Evolutionary conservation across 441 rosid species (phyloP).

Genomic region (Lepidium campestre): DNA sequence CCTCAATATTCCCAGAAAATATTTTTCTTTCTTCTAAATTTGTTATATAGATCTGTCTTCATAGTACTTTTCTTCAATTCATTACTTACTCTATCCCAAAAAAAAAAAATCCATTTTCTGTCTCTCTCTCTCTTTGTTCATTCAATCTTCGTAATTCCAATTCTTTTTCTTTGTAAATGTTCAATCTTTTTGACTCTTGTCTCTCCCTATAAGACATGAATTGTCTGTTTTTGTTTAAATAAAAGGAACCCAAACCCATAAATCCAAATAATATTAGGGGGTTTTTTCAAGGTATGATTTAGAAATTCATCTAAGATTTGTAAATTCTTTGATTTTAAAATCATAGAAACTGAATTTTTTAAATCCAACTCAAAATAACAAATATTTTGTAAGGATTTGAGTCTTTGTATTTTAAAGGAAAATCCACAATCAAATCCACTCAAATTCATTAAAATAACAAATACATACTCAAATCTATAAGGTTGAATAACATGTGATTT

Average conservation of each 20-base stretch:
- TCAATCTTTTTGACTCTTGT: neutral
- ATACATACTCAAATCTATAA: no score
- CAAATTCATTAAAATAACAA: no score
- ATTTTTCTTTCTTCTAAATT: neutral
- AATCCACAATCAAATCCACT: no score
- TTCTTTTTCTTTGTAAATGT: neutral
- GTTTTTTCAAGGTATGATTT: no score
- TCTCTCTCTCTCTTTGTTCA: neutral
- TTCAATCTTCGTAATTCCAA: neutral
- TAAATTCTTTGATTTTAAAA: no score
- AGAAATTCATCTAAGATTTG: no score
- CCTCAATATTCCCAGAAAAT: constrained; percentile 11
- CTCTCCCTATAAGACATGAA: constrained; percentile 30
- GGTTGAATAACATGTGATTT: no score
- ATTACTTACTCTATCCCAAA: neutral
- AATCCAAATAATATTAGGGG: no score
- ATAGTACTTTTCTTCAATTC: neutral
- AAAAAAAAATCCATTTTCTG: neutral
- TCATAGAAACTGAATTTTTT: no score
- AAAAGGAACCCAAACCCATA: constrained; percentile 29
- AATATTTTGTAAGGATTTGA: no score
- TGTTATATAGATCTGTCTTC: constrained; percentile 19
- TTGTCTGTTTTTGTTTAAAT: constrained; percentile 46
- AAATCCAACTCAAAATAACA: no score
- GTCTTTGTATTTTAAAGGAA: no score